phyloP scores from a whole-genome alignment of 192 early-diverging fungal genomes.

The Gigaspora rosea region DNA sequence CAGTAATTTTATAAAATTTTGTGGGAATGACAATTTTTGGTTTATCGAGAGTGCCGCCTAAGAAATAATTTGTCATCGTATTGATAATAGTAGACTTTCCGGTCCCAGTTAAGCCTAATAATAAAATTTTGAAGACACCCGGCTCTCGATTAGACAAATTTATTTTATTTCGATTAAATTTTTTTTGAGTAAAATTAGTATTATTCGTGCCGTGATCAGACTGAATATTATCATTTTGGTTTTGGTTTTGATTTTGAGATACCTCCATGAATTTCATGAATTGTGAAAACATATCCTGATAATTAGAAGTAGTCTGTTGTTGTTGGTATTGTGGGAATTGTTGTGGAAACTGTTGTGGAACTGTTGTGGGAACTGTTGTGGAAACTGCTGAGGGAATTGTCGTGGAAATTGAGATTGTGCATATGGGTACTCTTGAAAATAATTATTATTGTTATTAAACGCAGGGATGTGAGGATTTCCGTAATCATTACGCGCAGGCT shows the following conservation, averaged over 20 bases:
- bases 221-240: neutral
- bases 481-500: neutral
- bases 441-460: neutral
- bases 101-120: slow-evolving; percentile 18
- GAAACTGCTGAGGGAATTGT: too few relatives aligned
- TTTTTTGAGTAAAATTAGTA: neutral
- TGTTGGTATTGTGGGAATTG: neutral
- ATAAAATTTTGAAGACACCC: slow-evolving; percentile 3
- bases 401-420: neutral
- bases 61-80: slow-evolving; percentile 22
- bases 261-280: neutral
- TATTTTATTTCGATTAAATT: neutral
- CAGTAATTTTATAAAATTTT: too few relatives aligned
- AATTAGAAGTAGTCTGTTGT: neutral
- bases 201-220: neutral
- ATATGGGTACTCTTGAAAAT: neutral
- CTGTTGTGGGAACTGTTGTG: too few relatives aligned
- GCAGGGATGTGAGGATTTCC: neutral
- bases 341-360: neutral
- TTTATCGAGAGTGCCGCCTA: neutral
- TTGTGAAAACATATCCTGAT: neutral
- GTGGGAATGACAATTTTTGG: too few relatives aligned
- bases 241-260: neutral
- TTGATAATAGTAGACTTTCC: slow-evolving; percentile 21
- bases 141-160: neutral